These are phyloP conservation scores for Schizothecium vesticola DNA, from an alignment of 495 filamentous ascomycete species.

Conservation along the genomic window DNA sequence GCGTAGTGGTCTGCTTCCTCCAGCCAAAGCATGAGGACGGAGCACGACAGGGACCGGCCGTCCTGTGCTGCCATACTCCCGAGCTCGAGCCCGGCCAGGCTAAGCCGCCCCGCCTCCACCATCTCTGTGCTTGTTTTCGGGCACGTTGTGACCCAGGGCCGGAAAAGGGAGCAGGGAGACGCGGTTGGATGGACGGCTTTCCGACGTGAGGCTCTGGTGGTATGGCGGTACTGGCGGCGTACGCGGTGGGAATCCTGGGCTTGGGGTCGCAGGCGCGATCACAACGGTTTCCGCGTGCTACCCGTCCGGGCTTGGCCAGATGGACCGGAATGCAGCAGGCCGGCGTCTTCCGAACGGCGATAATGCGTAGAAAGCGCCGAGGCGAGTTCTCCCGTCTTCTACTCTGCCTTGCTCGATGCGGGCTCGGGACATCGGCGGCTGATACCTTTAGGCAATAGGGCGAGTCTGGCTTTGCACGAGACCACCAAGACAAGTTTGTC, in stretches of 20 bases:
- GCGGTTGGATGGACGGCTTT: background rate
- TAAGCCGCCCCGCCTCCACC: background rate
- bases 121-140: background rate
- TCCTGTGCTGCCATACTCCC: background rate
- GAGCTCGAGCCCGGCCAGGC: background rate
- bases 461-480: background rate
- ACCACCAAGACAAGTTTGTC: background rate
- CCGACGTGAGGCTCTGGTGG: background rate
- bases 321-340: background rate
- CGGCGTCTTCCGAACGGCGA: background rate
- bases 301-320: background rate
- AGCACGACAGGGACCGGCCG: background rate
- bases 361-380: background rate
- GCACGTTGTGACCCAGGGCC: background rate
- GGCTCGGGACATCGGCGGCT: background rate
- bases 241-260: background rate
- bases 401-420: background rate
- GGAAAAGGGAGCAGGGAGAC: background rate
- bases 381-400: background rate
- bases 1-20: background rate
- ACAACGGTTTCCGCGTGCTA: background rate
- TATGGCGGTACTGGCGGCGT: background rate
- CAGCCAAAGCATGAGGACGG: background rate
- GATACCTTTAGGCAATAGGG: background rate
- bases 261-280: background rate